Evolutionary conservation across 2,329 filamentous ascomycete species (phyloP).

Genomic region (Monilinia fructicola): DNA sequence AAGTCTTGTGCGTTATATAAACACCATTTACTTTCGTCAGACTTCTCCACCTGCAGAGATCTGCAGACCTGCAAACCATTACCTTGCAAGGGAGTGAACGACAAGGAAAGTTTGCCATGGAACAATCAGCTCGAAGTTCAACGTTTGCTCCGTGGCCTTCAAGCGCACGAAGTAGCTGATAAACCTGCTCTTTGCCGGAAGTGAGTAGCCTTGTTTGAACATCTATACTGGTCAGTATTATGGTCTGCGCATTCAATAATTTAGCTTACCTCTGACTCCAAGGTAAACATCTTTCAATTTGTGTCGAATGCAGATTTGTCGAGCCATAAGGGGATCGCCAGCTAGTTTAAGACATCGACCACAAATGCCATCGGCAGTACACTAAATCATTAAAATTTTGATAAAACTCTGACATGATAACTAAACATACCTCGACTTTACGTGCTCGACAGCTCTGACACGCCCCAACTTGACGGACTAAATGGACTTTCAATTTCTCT

Average conservation of each 20-base stretch:
- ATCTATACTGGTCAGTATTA: conserved; percentile 6
- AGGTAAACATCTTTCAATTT: conserved; percentile 29
- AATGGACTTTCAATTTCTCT: conserved; percentile 27
- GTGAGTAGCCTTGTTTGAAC: conserved; percentile 26
- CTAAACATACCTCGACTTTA: conserved; percentile 26
- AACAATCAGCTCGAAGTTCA: conserved; percentile 22
- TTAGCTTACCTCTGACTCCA: conserved; percentile 26
- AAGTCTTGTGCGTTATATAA: conserved; percentile 27
- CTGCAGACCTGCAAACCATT: conserved; percentile 26
- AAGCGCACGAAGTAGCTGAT: conserved; percentile 8
- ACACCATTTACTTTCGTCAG: conserved; percentile 27
- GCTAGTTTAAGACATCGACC: conserved; percentile 25
- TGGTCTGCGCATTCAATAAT: not conserved
- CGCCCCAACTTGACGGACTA: conserved; percentile 27
- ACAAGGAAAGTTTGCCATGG: conserved; percentile 23
- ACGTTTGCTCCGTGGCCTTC: conserved; percentile 24
- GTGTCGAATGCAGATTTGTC: conserved; percentile 28
- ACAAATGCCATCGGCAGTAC: conserved; percentile 27
- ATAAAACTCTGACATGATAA: not conserved
- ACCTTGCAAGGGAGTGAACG: conserved; percentile 26
- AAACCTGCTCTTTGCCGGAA: conserved; percentile 14
- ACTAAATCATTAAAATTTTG: conserved; percentile 23
- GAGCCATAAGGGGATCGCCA: conserved; percentile 22
- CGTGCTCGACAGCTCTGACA: conserved; percentile 27
- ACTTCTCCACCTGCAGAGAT: conserved; percentile 28